Conservation (phyloP, 257 asterid genomes). For the Voacanga thouarsii region DNA sequence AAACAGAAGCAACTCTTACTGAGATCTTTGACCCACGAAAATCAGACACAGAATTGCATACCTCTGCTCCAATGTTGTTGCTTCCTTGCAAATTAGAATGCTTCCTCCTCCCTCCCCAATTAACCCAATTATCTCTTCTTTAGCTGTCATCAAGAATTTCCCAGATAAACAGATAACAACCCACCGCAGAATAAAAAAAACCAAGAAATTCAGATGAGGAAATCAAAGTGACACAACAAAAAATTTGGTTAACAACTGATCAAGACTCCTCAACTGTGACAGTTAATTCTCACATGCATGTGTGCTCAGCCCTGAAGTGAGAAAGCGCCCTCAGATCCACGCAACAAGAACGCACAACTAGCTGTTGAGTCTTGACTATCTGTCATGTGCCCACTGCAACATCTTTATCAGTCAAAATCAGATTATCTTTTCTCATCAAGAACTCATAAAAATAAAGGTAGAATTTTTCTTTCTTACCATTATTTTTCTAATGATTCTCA, state of each 20-base stretch:
- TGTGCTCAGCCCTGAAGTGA: conserved; percentile 15
- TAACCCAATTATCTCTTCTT: conserved; percentile 16
- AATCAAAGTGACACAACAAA: conserved; percentile 2
- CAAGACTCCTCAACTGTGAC: conserved; percentile 31
- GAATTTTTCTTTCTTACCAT: background rate
- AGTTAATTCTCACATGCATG: conserved; percentile 54
- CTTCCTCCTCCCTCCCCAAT: conserved; percentile 17
- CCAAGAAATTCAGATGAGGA: conserved; percentile 10
- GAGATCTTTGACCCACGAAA: conserved; percentile 8
- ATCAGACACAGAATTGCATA: background rate
- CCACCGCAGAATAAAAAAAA: background rate
- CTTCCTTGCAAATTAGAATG: background rate
- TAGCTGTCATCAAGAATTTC: conserved; percentile 9
- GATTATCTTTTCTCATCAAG: background rate
- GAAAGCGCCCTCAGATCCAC: conserved; percentile 52
- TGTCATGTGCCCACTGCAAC: conserved; percentile 6
- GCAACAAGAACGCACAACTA: conserved; percentile 24
- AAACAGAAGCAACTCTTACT: conserved; percentile 12
- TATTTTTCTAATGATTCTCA: background rate
- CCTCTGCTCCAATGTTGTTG: background rate
- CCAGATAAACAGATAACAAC: conserved; percentile 1
- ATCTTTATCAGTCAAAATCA: conserved; percentile 14
- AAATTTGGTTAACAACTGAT: conserved; percentile 12
- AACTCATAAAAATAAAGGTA: background rate
- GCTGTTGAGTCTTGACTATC: conserved; percentile 23